A percentile compares a stretch with the other conserved stretches of the same genome.
These are phyloP conservation scores for Begonia peltatifolia DNA, from an alignment of 306 rosid species.

Conservation along the genomic window DNA sequence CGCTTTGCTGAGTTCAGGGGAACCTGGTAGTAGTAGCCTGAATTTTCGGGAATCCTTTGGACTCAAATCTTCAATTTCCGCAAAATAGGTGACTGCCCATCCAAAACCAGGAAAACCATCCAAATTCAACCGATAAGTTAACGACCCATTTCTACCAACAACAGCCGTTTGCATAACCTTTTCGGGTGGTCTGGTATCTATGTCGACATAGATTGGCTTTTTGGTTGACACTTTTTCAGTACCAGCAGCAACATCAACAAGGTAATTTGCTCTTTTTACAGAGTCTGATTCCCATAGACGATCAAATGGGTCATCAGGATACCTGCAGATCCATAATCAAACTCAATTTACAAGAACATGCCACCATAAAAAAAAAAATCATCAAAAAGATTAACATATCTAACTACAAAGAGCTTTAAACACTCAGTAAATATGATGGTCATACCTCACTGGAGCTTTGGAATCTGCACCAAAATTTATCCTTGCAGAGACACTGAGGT, in stretches of 20 bases:
- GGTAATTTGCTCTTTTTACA: slow-evolving; percentile 81
- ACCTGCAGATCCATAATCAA: slow-evolving; percentile 27
- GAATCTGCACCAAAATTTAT: slow-evolving; percentile 85
- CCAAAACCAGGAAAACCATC: slow-evolving; percentile 81
- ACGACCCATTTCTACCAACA: slow-evolving; percentile 72
- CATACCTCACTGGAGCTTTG: slow-evolving; percentile 67
- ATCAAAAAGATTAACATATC: background rate
- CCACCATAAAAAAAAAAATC: background rate
- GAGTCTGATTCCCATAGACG: slow-evolving; percentile 95
- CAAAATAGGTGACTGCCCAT: slow-evolving; percentile 80
- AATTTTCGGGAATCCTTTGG: slow-evolving; percentile 65
- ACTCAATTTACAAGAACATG: background rate
- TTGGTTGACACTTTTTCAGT: slow-evolving; percentile 65
- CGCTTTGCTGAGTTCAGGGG: slow-evolving; percentile 54
- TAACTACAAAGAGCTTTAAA: slow-evolving; percentile 1
- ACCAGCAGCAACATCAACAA: slow-evolving; percentile 85
- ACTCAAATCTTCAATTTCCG: slow-evolving; percentile 84
- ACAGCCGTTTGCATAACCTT: slow-evolving; percentile 98
- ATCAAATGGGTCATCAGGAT: slow-evolving; percentile 92
- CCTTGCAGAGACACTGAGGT: slow-evolving; percentile 95
- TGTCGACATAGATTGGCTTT: slow-evolving; percentile 41
- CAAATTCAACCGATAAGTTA: slow-evolving; percentile 80
- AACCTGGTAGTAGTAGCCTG: slow-evolving; percentile 70
- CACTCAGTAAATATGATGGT: background rate
- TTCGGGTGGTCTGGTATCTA: slow-evolving; percentile 61